Evolutionary conservation across 23 red algal genomes (phyloP).

Genomic region (Gracilaria domingensis): DNA sequence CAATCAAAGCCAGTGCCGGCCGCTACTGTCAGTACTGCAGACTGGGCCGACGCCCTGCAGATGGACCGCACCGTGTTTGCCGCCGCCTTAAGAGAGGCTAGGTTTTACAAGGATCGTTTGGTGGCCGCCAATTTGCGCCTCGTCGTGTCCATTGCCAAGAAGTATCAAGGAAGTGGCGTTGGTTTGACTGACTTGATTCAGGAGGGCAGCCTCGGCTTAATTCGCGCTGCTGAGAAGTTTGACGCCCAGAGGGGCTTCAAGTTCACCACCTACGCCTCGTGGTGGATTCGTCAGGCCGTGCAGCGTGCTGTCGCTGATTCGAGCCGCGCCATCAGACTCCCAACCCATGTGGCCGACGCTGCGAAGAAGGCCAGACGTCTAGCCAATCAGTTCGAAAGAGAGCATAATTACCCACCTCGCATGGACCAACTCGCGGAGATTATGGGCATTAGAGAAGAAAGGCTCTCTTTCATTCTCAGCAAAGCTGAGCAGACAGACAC

Average conservation of each 20-base stretch:
- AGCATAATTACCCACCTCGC: constrained; percentile 46
- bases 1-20: constrained; percentile 24
- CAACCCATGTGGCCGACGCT: constrained; percentile 69
- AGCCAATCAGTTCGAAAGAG: constrained; percentile 31
- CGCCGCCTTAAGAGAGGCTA: constrained; percentile 19
- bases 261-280: constrained; percentile 92
- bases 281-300: constrained; percentile 96
- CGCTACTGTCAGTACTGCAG: constrained; percentile 34
- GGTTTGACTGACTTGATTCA: constrained; percentile 84
- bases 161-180: constrained; percentile 75
- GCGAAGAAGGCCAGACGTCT: constrained; percentile 65
- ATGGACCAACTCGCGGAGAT: constrained; percentile 61
- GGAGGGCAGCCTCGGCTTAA: constrained; percentile 88
- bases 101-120: constrained; percentile 77
- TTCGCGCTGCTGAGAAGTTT: constrained; percentile 95
- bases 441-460: constrained; percentile 58
- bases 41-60: constrained; percentile 82
- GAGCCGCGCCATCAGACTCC: constrained; percentile 82
- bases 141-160: constrained; percentile 93
- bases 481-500: constrained; percentile 79
- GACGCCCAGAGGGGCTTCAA: constrained; percentile 84
- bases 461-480: constrained; percentile 67
- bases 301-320: constrained; percentile 70
- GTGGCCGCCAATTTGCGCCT: constrained; percentile 93
- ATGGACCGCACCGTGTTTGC: constrained; percentile 56